These are phyloP conservation scores for Juglanconis oblonga DNA, from an alignment of 2,329 filamentous ascomycete species.

Conservation along the genomic window DNA sequence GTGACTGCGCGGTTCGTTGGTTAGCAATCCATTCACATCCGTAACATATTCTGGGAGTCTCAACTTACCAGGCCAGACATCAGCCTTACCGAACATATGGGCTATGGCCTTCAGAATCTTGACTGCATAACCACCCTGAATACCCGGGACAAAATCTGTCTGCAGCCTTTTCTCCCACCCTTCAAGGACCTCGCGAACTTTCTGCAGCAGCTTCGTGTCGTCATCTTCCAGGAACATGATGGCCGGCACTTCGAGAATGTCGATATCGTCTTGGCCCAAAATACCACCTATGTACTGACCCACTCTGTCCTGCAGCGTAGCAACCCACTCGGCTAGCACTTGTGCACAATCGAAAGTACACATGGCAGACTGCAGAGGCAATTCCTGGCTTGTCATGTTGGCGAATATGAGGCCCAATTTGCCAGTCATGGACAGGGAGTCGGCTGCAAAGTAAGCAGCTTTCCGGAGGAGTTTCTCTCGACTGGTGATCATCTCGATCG, in stretches of 20 bases:
- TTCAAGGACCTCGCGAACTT: constrained; percentile 75
- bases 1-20: constrained; percentile 35
- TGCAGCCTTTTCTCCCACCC: constrained; percentile 79
- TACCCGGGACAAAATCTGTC: constrained; percentile 47
- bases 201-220: constrained; percentile 79
- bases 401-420: constrained; percentile 82
- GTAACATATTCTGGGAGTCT: not conserved
- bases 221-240: constrained; percentile 92
- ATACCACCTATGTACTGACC: constrained; percentile 85
- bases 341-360: constrained; percentile 93
- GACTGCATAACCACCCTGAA: constrained; percentile 71
- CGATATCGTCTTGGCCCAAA: constrained; percentile 77
- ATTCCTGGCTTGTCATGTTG: constrained; percentile 77
- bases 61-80: constrained; percentile 83
- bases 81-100: constrained; percentile 82
- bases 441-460: constrained; percentile 92
- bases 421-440: constrained; percentile 85
- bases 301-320: constrained; percentile 90
- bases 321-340: constrained; percentile 90
- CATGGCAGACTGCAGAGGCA: constrained; percentile 87
- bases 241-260: constrained; percentile 75
- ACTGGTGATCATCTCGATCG: constrained; percentile 55
- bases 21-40: not conserved
- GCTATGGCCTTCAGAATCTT: constrained; percentile 83
- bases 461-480: constrained; percentile 87